These are phyloP conservation scores for Solanum tacnaense DNA, from an alignment of 257 asterid species.

Conservation along the genomic window DNA sequence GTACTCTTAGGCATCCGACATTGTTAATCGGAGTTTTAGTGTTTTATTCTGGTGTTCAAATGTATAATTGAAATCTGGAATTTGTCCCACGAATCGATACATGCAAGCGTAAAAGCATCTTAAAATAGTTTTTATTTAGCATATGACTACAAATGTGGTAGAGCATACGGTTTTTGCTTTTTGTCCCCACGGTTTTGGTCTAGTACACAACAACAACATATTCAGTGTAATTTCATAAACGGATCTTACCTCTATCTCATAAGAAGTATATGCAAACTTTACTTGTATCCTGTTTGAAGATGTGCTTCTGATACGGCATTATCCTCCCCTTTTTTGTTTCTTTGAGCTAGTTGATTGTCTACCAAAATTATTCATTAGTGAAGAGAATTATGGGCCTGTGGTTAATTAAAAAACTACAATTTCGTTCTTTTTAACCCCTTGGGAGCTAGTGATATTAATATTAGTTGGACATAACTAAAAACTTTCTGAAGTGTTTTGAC, in stretches of 20 bases:
- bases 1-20: slow-evolving; percentile 1
- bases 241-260: background rate
- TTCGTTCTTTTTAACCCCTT: background rate
- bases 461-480: background rate
- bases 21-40: background rate
- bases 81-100: background rate
- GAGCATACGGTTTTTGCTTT: background rate
- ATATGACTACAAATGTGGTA: background rate
- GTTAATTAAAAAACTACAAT: background rate
- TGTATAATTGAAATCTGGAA: background rate
- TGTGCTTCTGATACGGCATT: too few relatives aligned
- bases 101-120: background rate
- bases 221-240: too few relatives aligned
- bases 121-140: background rate
- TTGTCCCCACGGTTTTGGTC: background rate
- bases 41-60: background rate
- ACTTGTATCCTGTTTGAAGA: background rate
- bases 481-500: background rate
- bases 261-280: background rate
- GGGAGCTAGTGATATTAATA: background rate
- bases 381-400: background rate
- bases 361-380: background rate
- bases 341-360: background rate
- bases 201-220: background rate
- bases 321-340: background rate